Evolutionary conservation across 306 rosid genomes (phyloP).

Genomic region (Citrullus amarus): DNA sequence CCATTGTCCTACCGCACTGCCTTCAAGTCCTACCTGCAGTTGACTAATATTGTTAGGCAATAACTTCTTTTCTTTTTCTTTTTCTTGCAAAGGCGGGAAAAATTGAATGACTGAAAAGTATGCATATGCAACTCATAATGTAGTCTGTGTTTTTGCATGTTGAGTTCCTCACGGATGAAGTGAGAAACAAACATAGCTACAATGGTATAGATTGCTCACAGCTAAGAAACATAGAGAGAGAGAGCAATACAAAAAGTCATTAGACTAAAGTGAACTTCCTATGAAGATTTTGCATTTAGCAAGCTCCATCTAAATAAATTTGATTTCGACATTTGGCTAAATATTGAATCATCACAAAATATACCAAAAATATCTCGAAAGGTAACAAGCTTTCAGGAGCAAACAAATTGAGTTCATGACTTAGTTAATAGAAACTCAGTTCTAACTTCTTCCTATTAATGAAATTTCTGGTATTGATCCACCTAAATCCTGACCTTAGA

Average conservation of each 20-base stretch:
- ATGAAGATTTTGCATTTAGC: background rate
- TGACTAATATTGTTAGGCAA: background rate
- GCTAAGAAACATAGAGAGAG: background rate
- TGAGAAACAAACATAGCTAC: background rate
- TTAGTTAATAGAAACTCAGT: background rate
- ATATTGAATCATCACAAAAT: background rate
- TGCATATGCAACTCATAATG: background rate
- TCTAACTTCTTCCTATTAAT: background rate
- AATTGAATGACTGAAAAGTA: background rate
- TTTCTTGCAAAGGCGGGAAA: background rate
- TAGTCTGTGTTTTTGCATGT: background rate
- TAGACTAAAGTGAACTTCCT: background rate
- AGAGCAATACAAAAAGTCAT: background rate
- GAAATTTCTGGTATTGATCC: background rate
- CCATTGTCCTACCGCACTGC: conserved; percentile 95
- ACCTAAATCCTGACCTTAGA: background rate
- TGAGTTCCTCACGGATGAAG: background rate
- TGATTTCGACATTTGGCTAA: background rate
- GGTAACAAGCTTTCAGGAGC: background rate
- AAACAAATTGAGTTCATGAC: background rate
- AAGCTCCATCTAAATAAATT: background rate
- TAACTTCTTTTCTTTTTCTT: background rate
- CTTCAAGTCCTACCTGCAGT: conserved; percentile 98
- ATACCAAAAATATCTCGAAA: background rate
- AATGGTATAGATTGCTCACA: background rate